Evolutionary conservation across 2,329 filamentous ascomycete species (phyloP).

Genomic region (Paracamarosporium sp.): DNA sequence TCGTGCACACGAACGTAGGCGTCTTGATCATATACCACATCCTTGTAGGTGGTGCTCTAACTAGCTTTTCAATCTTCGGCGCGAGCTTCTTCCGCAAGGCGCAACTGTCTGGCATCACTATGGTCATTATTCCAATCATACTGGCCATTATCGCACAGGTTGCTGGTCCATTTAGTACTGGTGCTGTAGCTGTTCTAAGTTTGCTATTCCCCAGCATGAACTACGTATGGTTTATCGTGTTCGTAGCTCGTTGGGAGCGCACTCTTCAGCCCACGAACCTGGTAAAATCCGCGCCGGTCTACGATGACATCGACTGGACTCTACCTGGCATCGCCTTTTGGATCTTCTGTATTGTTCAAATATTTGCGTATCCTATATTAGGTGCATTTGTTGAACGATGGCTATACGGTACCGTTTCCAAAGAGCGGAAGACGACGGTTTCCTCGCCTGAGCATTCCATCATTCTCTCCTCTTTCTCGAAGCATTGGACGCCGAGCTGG

Average conservation of each 20-base stretch:
- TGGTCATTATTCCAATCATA: constrained; percentile 74
- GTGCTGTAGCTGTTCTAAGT: constrained; percentile 71
- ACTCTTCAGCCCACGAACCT: constrained; percentile 67
- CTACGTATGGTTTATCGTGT: constrained; percentile 81
- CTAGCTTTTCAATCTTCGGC: constrained; percentile 81
- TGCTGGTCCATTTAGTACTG: constrained; percentile 67
- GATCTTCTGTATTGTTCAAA: constrained; percentile 79
- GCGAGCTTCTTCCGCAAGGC: constrained; percentile 86
- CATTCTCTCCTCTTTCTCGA: constrained; percentile 75
- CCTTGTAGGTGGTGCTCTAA: constrained; percentile 75
- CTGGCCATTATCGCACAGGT: constrained; percentile 85
- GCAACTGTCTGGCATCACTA: constrained; percentile 83
- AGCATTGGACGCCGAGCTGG: constrained; percentile 74
- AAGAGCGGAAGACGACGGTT: constrained; percentile 52
- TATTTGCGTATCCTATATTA: constrained; percentile 76
- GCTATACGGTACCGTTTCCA: constrained; percentile 76
- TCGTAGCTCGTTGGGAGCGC: constrained; percentile 78
- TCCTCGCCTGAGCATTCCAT: constrained; percentile 63
- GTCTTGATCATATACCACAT: constrained; percentile 69
- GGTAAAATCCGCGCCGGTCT: constrained; percentile 63
- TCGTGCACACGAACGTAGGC: constrained; percentile 51
- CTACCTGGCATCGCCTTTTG: constrained; percentile 79
- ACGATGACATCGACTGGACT: constrained; percentile 58
- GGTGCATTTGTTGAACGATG: constrained; percentile 76
- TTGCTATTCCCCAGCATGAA: constrained; percentile 87